Percentiles rank a stretch among this genome's conserved stretches.
Conservation (phyloP, 345 rosid genomes). For the Erodium maritimum region DNA sequence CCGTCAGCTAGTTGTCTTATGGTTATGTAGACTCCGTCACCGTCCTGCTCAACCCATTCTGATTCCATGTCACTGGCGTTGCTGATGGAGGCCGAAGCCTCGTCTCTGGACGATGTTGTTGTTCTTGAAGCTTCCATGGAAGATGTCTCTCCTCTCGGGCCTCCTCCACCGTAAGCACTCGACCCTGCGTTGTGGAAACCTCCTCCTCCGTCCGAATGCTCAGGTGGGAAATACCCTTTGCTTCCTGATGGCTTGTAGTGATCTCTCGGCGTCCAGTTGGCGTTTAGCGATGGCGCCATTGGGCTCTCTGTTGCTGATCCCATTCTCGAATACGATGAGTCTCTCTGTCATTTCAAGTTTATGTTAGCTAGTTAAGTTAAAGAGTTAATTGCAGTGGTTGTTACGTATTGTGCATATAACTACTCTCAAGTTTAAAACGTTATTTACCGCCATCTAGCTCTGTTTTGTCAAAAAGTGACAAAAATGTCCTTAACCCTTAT, state of each 20-base stretch:
- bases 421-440: too few relatives aligned
- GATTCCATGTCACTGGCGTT: slow-evolving; percentile 85
- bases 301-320: slow-evolving; percentile 76
- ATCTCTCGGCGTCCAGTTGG: slow-evolving; percentile 67
- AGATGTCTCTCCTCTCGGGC: slow-evolving; percentile 31
- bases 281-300: slow-evolving; percentile 27
- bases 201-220: slow-evolving; percentile 9
- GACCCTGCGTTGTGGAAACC: slow-evolving; percentile 38
- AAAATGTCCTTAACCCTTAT: too few relatives aligned
- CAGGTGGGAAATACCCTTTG: too few relatives aligned
- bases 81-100: slow-evolving; percentile 69
- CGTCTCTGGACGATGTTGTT: slow-evolving; percentile 86
- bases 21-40: slow-evolving; percentile 91
- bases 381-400: too few relatives aligned
- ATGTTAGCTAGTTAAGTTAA: too few relatives aligned
- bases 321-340: slow-evolving; percentile 62
- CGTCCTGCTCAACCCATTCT: slow-evolving; percentile 91
- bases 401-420: too few relatives aligned
- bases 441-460: too few relatives aligned
- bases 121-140: slow-evolving; percentile 59
- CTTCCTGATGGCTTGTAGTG: slow-evolving; percentile 40
- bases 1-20: slow-evolving; percentile 82
- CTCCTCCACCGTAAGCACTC: slow-evolving; percentile 41
- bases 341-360: slow-evolving; percentile 37
- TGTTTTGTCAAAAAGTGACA: too few relatives aligned